A percentile compares a stretch with the other conserved stretches of the same genome.
Evolutionary conservation across 2,329 filamentous ascomycete species (phyloP).

Genomic region (Xylariaceae sp.): DNA sequence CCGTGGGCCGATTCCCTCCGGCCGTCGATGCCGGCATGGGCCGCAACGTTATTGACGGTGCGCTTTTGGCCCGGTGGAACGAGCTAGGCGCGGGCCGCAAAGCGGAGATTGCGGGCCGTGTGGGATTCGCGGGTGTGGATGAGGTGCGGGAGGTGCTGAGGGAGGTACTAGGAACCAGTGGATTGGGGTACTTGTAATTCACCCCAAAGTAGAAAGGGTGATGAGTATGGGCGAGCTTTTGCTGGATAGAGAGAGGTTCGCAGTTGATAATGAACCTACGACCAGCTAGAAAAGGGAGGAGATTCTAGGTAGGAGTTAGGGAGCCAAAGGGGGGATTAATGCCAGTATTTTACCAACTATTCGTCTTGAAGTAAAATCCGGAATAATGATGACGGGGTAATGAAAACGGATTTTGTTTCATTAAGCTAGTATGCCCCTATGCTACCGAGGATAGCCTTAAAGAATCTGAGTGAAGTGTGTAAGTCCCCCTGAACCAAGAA

Average conservation of each 20-base stretch:
- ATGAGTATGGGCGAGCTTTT: background rate
- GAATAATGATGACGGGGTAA: no score
- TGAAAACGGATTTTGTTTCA: background rate
- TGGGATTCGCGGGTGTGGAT: conserved; percentile 60
- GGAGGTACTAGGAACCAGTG: conserved; percentile 47
- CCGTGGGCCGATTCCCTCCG: conserved; percentile 37
- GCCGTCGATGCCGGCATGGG: conserved; percentile 55
- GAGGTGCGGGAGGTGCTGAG: conserved; percentile 60
- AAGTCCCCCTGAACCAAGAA: conserved; percentile 1
- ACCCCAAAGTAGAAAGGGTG: no score
- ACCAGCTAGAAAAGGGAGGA: conserved; percentile 3
- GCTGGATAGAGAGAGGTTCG: no score
- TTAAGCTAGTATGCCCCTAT: background rate
- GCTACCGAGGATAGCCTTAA: background rate
- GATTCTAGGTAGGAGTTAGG: conserved; percentile 7
- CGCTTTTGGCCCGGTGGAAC: conserved; percentile 66
- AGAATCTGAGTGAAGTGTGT: background rate
- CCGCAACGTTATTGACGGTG: conserved; percentile 71
- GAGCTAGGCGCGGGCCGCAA: conserved; percentile 68
- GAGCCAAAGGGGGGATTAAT: background rate
- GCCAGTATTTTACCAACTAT: no score
- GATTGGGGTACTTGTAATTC: conserved; percentile 50
- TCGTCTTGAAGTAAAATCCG: no score
- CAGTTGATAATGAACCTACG: background rate
- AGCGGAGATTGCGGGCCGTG: conserved; percentile 67